phyloP scores from a whole-genome alignment of 2,329 filamentous ascomycete genomes.

The Daldinia eschscholtzii region DNA sequence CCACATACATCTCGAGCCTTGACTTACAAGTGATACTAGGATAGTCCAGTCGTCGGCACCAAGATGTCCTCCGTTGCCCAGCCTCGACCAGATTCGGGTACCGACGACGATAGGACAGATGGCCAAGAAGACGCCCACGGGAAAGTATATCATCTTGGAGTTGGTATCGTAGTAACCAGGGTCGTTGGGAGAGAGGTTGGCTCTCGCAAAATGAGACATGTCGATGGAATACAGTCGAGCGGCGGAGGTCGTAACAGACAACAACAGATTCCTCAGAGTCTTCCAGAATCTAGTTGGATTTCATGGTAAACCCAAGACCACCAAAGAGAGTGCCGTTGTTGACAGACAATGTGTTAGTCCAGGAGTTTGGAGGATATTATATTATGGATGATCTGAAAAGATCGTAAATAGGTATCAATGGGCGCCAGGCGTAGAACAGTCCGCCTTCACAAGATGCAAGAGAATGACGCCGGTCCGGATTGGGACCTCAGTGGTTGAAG shows the following conservation, averaged over 20 bases:
- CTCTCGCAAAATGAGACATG: constrained; percentile 19
- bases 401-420: neutral
- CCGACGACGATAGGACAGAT: constrained; percentile 48
- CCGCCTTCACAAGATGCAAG: neutral
- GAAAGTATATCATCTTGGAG: constrained; percentile 45
- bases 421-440: neutral
- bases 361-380: neutral
- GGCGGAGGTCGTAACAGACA: neutral
- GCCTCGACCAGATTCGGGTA: constrained; percentile 49
- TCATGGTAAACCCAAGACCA: constrained; percentile 5
- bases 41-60: constrained; percentile 51
- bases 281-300: neutral
- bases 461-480: neutral
- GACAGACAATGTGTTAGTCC: neutral
- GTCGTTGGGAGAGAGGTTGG: constrained; percentile 5
- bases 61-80: constrained; percentile 43
- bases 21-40: constrained; percentile 45
- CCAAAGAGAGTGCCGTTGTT: neutral
- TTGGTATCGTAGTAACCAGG: constrained; percentile 35
- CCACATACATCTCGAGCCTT: neutral
- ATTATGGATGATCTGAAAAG: neutral
- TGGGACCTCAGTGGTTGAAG: neutral
- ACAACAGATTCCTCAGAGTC: neutral
- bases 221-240: neutral
- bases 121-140: constrained; percentile 46